phyloP scores from a whole-genome alignment of 2,329 filamentous ascomycete species.

The Colletotrichum lupini region DNA sequence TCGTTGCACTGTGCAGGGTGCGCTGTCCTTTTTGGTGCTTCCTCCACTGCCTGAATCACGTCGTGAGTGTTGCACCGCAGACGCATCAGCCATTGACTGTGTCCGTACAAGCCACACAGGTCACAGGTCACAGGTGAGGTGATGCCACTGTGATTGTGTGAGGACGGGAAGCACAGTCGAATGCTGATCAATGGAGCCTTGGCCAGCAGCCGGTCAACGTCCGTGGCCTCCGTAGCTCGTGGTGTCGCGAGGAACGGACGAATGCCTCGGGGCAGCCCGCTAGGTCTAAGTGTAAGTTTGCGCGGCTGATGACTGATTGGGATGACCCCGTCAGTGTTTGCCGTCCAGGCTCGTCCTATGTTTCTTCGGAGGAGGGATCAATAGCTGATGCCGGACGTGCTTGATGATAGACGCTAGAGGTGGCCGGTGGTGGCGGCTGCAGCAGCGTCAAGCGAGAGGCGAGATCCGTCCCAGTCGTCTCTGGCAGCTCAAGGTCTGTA shows the following conservation, averaged over 20 bases:
- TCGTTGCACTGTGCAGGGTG: slow-evolving; percentile 22
- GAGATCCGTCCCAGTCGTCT: neutral
- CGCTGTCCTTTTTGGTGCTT: neutral
- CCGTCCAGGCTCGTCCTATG: neutral
- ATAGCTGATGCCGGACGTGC: slow-evolving; percentile 8
- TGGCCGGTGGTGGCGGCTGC: slow-evolving; percentile 33
- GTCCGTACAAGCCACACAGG: neutral
- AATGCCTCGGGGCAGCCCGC: slow-evolving; percentile 25
- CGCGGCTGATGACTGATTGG: slow-evolving; percentile 19
- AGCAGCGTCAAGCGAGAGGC: slow-evolving; percentile 31
- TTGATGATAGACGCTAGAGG: slow-evolving; percentile 20
- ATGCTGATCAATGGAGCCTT: slow-evolving; percentile 21
- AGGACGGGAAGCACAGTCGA: slow-evolving; percentile 21
- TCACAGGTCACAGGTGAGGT: neutral
- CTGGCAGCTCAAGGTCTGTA: slow-evolving; percentile 8
- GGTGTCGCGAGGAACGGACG: slow-evolving; percentile 25
- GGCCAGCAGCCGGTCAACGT: slow-evolving; percentile 28
- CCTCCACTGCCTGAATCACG: neutral
- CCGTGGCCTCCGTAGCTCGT: slow-evolving; percentile 16
- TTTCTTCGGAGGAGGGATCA: neutral
- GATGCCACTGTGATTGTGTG: neutral
- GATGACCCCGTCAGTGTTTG: neutral
- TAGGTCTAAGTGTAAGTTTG: neutral
- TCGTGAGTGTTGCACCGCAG: slow-evolving; percentile 24
- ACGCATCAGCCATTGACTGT: neutral